Evolutionary conservation across 2,329 filamentous ascomycete species (phyloP), one percentile per base, ranked within the genome.

Genomic region (Fusarium protoensiforme): DNA sequence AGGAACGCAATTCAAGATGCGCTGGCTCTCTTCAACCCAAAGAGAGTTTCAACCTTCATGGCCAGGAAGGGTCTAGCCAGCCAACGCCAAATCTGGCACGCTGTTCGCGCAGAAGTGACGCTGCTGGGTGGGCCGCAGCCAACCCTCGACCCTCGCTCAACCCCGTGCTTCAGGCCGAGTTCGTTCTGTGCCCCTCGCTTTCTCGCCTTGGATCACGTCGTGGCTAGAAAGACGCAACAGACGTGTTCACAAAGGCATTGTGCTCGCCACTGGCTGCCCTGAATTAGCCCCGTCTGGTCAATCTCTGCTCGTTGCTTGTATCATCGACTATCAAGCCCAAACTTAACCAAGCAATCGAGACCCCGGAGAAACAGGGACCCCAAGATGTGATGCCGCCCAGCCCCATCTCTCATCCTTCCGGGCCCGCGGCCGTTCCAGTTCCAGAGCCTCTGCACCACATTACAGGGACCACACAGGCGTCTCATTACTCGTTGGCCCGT

Each of bases 131-230:
- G 72, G 59, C 65, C 72, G 27, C 38, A 62, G 68, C 73, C 72
- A 77, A 74, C 69, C 71, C 60, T 76, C 62, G 57, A 75, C 62
- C 64, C 62, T 77, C 64, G 67, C 63, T 64, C 61, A 72, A 69
- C 73, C 72, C 73, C 69, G 72, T 77, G 75, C 68, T 61, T 77
- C 61, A 64, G 51, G 56, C 61, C 41, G 59, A 61, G 31, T 56
- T 43, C n/a, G 39, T 64, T 48, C 64, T 60, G 62, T 66, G 62
- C 41, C 68, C 38, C 57, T 73, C 27, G 68, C 27, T 36, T 43
- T 58, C 57, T 53, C 22, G 61, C 36, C 71, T 43, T 57, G 29
- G 46, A 38, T 46, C 51, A 71, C 31, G 33, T 58, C 51, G 51
- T 41, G 22, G 33, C 7, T 51, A 24, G n/a, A 35, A 38, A 22